Conservation (phyloP, 371 early-diverging fungal genomes). For the Massospora cicadina region DNA sequence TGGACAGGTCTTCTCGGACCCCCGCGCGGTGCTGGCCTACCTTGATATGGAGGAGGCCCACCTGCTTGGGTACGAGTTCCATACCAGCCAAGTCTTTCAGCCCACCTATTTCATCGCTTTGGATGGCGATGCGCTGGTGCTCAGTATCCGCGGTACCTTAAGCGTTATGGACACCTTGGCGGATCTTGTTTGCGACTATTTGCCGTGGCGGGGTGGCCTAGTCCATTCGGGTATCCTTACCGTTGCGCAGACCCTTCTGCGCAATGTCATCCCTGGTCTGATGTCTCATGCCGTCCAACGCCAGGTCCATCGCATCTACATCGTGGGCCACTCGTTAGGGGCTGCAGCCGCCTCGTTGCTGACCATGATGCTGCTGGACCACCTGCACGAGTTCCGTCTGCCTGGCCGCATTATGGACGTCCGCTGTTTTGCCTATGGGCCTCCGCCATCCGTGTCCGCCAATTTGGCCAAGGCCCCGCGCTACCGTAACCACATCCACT, state of each 20-base stretch:
- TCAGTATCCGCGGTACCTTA: constrained; percentile 71
- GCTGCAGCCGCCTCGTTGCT: constrained; percentile 57
- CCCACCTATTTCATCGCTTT: constrained; percentile 64
- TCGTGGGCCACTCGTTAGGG: constrained; percentile 75
- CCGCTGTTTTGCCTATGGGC: constrained; percentile 33
- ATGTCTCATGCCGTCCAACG: constrained; percentile 43
- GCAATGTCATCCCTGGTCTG: constrained; percentile 42
- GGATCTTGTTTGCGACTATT: constrained; percentile 71
- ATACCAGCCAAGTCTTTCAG: constrained; percentile 45
- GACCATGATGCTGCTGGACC: constrained; percentile 53
- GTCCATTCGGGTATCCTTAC: constrained; percentile 69
- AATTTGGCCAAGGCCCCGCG: constrained; percentile 40
- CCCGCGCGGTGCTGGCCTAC: constrained; percentile 45
- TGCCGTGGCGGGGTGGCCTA: constrained; percentile 68
- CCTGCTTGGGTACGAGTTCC: constrained; percentile 56
- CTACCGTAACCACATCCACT: constrained; percentile 31
- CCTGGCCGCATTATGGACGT: constrained; percentile 19
- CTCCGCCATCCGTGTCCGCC: constrained; percentile 45
- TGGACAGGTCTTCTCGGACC: constrained; percentile 39
- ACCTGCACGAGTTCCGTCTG: constrained; percentile 28
- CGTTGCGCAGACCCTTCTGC: constrained; percentile 60
- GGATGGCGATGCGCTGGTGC: constrained; percentile 54
- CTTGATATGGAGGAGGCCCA: constrained; percentile 46
- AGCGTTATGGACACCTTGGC: constrained; percentile 68
- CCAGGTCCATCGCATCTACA: constrained; percentile 23